Evolutionary conservation across 306 rosid species (phyloP), one percentile per base, ranked within the genome.

Genomic region (Rosa lucieae): DNA sequence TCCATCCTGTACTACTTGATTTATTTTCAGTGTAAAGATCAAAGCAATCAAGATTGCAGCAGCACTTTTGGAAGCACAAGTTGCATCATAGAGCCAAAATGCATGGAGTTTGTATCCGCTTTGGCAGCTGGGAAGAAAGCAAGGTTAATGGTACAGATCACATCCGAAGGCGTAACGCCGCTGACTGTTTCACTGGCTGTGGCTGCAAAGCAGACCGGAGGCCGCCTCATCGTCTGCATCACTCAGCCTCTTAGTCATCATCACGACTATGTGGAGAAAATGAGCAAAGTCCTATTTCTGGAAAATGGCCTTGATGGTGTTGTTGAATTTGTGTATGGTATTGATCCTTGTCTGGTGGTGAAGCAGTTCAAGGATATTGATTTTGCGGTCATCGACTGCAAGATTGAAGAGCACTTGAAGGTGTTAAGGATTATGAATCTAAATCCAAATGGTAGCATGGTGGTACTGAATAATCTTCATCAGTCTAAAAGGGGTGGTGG

Each of bases 71-170:
- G 76, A 17, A 32, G 42, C 44, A 35, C 20, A 11, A 53, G 42
- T 23, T 39, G 66, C 21, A 8, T 66, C 48, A 26, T 78, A 14
- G 82, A 82, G 42, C 82, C 85, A 15, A 77, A 75, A 53, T 46
- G 78, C 44, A 23, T 59, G 66, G 77, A 82, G 37, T 78, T 78
- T 8, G 18, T 82, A 66, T 46, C 73, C 18, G 82, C 82, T n/a
- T 73, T 82, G 72, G 85, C 82, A 37, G 82, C 79, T 5, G 79
- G 85, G 68, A 82, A 73, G 32, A 26, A 61, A 40, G 85, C 79
- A 11, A 56, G 59, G 51, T 29, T 73, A 39, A 73, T 78, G 67
- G 40, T 78, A 74, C 76, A 78, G 51, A 43, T 78, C 66, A 67
- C 72, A 21, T 70, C 79, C 0, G 58, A 73, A 37, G 76, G 76